A percentile compares a stretch with the other conserved stretches of the same genome.
phyloP scores from a whole-genome alignment of 345 rosid genomes.

The Brassica cretica region DNA sequence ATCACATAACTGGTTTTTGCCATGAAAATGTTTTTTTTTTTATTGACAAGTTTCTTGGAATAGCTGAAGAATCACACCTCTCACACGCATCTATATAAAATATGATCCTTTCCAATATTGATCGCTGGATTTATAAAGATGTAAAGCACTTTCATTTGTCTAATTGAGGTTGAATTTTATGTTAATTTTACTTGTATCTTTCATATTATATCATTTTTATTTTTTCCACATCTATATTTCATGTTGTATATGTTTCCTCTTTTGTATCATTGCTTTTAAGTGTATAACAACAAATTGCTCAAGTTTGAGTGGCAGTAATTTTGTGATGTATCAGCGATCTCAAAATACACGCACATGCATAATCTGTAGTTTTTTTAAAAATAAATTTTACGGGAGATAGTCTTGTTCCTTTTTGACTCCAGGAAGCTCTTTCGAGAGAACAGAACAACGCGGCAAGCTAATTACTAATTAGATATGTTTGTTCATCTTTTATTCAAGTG shows the following conservation, averaged over 20 bases:
- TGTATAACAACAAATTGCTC: slow-evolving; percentile 2
- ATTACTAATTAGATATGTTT: no score
- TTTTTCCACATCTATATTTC: background rate
- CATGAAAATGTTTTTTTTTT: slow-evolving; percentile 8
- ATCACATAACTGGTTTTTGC: background rate
- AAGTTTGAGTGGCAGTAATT: background rate
- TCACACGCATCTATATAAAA: background rate
- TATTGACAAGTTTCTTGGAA: background rate
- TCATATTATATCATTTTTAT: no score
- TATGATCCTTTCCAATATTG: background rate
- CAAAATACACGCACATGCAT: background rate
- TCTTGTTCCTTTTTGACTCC: background rate
- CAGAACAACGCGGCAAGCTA: no score
- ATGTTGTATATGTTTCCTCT: background rate
- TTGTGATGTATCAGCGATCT: background rate
- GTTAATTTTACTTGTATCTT: background rate
- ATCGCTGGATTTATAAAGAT: background rate
- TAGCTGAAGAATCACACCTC: slow-evolving; percentile 12
- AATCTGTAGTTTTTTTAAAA: background rate
- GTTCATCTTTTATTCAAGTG: no score
- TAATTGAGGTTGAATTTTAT: background rate
- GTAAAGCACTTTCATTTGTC: slow-evolving; percentile 2
- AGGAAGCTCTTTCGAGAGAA: no score
- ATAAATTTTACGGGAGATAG: no score
- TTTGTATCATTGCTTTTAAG: background rate